A percentile compares a stretch with the other conserved stretches of the same genome.
Evolutionary conservation across 192 early-diverging fungal species (phyloP).

Genomic region (Spinellus fusiger): DNA sequence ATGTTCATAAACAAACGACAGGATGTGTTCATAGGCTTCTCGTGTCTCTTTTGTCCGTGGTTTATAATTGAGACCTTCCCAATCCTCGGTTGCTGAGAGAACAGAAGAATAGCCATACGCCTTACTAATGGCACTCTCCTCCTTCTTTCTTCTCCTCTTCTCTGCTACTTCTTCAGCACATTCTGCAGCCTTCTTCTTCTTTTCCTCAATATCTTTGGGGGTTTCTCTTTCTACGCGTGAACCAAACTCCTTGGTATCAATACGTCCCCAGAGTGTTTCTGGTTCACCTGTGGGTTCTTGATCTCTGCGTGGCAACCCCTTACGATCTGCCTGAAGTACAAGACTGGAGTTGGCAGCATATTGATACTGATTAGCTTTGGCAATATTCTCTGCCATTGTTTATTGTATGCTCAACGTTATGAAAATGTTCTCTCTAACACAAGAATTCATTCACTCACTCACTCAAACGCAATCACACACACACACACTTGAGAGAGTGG

Average conservation of each 20-base stretch:
- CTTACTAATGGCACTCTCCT: slow-evolving; percentile 48
- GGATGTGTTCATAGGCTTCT: slow-evolving; percentile 81
- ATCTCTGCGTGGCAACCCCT: slow-evolving; percentile 71
- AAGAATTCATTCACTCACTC: too few species aligned
- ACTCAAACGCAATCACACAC: too few species aligned
- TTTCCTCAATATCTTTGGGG: slow-evolving; percentile 56
- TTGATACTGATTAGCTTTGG: slow-evolving; percentile 66
- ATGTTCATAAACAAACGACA: slow-evolving; percentile 73
- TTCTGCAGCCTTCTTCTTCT: slow-evolving; percentile 54
- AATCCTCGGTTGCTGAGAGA: slow-evolving; percentile 80
- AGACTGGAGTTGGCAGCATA: slow-evolving; percentile 93
- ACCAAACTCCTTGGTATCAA: slow-evolving; percentile 84
- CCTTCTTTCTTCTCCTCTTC: slow-evolving; percentile 52
- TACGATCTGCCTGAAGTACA: slow-evolving; percentile 88
- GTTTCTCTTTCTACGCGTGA: slow-evolving; percentile 63
- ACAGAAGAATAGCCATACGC: slow-evolving; percentile 72
- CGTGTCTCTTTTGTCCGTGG: slow-evolving; percentile 90
- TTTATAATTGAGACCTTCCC: slow-evolving; percentile 78
- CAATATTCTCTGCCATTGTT: slow-evolving; percentile 60
- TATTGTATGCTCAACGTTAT: neutral
- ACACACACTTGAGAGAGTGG: too few species aligned
- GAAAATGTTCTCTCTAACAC: neutral
- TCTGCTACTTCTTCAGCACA: slow-evolving; percentile 45
- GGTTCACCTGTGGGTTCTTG: slow-evolving; percentile 95
- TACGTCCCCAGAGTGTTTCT: slow-evolving; percentile 83